Conservation (phyloP, 2,329 filamentous ascomycete species). For the Diaporthe sp. region DNA sequence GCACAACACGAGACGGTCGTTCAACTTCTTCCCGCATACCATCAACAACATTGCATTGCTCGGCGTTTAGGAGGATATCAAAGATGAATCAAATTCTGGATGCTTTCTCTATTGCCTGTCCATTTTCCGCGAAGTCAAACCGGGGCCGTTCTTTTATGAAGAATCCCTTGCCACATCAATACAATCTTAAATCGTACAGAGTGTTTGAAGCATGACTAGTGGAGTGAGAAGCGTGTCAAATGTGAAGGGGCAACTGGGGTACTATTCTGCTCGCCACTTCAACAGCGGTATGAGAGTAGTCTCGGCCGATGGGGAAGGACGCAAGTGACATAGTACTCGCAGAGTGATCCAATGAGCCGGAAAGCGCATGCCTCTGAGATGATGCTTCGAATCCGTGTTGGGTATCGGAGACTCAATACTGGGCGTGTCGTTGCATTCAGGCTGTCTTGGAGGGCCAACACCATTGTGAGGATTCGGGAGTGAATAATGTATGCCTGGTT, state of each 20-base stretch:
- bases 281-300: neutral
- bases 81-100: constrained; percentile 32
- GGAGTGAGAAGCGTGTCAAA: neutral
- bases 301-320: neutral
- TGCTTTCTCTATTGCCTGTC: constrained; percentile 25
- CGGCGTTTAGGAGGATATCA: constrained; percentile 41
- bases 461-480: neutral
- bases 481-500: neutral
- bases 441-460: neutral
- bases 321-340: neutral
- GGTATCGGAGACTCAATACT: neutral
- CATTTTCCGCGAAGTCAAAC: neutral
- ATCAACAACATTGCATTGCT: constrained; percentile 42
- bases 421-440: neutral
- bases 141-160: neutral
- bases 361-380: neutral
- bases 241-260: neutral
- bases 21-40: constrained; percentile 28
- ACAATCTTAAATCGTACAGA: neutral
- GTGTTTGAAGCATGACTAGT: neutral
- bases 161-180: neutral
- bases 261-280: neutral
- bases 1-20: constrained; percentile 33
- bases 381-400: neutral
- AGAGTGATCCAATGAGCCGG: neutral